Evolutionary conservation across 768 basidiomycete genomes (phyloP), one percentile per base, ranked within the genome.

Genomic region (Tylopilus rubrobrunneus): DNA sequence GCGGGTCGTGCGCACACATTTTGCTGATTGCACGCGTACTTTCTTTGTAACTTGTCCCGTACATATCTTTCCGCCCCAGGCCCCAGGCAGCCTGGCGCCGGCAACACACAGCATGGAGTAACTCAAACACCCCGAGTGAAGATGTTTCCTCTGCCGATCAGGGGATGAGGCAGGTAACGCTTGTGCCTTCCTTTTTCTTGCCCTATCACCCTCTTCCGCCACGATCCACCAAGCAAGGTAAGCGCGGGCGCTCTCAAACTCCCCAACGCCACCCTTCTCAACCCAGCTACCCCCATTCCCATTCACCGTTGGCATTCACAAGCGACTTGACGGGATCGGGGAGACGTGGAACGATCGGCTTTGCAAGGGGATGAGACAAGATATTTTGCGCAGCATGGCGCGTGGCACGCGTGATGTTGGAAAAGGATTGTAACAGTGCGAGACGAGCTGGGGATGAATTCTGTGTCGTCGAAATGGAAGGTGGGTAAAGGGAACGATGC

Each of bases 141-240:
- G 87, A 87, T 4, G 76, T 78, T 69, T 86, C 89, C 64, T 85
- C 84, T 17, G 68, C 78, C 34, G 67, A 56, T 76, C 75, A 12
- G 74, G 62, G 5, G 78, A 72, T 7, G 80, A 75, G 3, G 83
- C 72, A 4, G 83, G 82, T 12, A 89, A 62, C 0, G 80, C 75
- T 65, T 87, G 86, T 0, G 88, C 83, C 68, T 99, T 96, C 42
- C 81, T 79, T 58, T 85, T 73, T 41, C 97, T 79, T 5, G 93
- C 85, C 15, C 92, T 80, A 69, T 99, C 97, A 17, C 97, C 97
- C 67, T 98, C 97, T 70, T 99, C 97, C 2, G 97, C 97, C 1
- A 98, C 97, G 54, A 93, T 89, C 47, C 97, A 99, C 31, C 92
- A 79, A 10, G 97, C 97, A 8, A 99, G 82, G 68, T 98, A 98